Percentiles rank a stretch among this genome's conserved stretches.
phyloP scores from a whole-genome alignment of 768 basidiomycete genomes.

The Pleurotus sapidus region DNA sequence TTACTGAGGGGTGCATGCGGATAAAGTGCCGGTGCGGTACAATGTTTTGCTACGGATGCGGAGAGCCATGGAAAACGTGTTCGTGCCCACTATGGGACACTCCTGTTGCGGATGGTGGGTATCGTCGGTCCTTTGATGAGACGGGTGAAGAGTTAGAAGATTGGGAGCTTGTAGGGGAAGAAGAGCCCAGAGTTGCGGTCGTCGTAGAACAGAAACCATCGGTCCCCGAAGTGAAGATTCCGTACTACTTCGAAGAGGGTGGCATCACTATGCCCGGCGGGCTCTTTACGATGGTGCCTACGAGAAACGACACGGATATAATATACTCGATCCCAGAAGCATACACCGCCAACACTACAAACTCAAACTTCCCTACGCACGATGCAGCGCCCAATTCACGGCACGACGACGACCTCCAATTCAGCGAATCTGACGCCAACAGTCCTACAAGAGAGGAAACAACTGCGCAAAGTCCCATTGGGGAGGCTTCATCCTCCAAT shows the following conservation, averaged over 20 bases:
- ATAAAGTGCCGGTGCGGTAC: background rate
- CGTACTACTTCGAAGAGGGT: constrained; percentile 6
- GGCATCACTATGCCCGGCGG: constrained; percentile 5
- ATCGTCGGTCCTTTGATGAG: background rate
- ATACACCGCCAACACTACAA: background rate
- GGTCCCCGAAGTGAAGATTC: background rate
- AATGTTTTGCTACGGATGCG: constrained; percentile 5
- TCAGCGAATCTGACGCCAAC: background rate
- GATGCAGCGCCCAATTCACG: background rate
- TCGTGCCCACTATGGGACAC: constrained; percentile 3
- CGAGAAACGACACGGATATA: background rate
- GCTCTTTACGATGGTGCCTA: constrained; percentile 4
- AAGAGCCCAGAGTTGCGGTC: background rate
- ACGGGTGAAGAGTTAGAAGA: background rate
- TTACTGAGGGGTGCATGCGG: constrained; percentile 3
- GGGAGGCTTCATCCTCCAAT: background rate
- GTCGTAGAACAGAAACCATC: background rate
- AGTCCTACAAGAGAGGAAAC: background rate
- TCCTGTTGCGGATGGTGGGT: background rate
- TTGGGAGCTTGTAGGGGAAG: background rate
- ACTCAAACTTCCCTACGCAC: background rate
- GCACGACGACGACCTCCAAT: background rate
- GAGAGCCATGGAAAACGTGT: constrained; percentile 4
- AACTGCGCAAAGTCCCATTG: background rate
- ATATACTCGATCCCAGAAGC: background rate